Conservation (phyloP, 495 filamentous ascomycete genomes). For the Aspergillus ostianus region DNA sequence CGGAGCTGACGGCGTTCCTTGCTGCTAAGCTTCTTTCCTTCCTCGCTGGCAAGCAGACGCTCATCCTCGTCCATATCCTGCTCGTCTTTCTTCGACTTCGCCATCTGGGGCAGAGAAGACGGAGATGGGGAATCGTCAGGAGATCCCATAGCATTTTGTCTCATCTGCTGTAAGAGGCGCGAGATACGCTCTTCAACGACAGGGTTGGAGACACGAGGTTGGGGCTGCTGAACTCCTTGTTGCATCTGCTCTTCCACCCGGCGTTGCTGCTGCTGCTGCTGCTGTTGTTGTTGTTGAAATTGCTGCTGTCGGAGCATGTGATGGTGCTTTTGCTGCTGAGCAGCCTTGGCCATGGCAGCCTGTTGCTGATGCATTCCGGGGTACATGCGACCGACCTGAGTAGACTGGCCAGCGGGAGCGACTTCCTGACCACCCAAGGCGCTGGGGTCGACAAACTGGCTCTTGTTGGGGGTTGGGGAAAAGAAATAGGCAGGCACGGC, state of each 20-base stretch:
- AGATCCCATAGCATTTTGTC: constrained; percentile 57
- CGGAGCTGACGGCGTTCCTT: constrained; percentile 91
- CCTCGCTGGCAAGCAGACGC: constrained; percentile 85
- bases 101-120: constrained; percentile 45
- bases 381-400: constrained; percentile 69
- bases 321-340: constrained; percentile 66
- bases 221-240: constrained; percentile 35
- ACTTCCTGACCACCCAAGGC: constrained; percentile 60
- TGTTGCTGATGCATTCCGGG: constrained; percentile 92
- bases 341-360: constrained; percentile 74
- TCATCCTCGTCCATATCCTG: constrained; percentile 99
- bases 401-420: constrained; percentile 42
- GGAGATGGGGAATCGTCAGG: constrained; percentile 50
- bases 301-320: constrained; percentile 61
- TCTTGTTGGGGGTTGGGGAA: constrained; percentile 38
- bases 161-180: constrained; percentile 80
- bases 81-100: constrained; percentile 80
- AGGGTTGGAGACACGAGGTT: constrained; percentile 57
- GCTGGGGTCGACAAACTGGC: constrained; percentile 67
- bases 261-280: constrained; percentile 28
- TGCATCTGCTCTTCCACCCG: constrained; percentile 33
- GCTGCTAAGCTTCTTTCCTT: constrained; percentile 94
- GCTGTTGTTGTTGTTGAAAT: constrained; percentile 42
- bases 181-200: constrained; percentile 83
- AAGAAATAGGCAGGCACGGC: constrained; percentile 51